Base-by-base conservation (phyloP, 495 filamentous ascomycete genomes). In the Podospora conica region DNA sequence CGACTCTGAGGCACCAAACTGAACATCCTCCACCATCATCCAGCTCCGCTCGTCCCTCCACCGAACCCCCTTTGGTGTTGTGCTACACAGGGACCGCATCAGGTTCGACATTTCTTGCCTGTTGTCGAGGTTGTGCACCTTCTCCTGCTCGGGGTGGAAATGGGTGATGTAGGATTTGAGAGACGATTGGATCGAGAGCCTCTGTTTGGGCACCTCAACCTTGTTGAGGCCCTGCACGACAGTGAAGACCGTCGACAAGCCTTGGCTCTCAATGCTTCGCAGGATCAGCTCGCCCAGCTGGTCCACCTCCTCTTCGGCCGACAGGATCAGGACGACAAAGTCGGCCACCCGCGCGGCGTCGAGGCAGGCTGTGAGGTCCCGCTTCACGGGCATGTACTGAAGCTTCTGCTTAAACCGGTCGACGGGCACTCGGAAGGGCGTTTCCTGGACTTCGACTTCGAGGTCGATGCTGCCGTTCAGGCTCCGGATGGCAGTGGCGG, bases 31-130 rank as follows among this genome's bases (percentile, higher is more conserved):
- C 9, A 93, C 86, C 24, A 96, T 80, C 88, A 98, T 91, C 90
- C 94, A 98, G 68, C 91, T 94, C 66, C 95, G 83, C 66, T 96
- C 89, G 65, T 98, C 96, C 70, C 96, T 86, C 95, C 95, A 98
- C 56, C 86, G 81, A 21, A 98, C 84, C 9, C 96, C 96, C 77
- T 96, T 97, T 23, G 96, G 94, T 10, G 87, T 92, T 7, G 87
- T 89, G 61, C 88, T 96, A 78, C 95, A 98, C 18, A 98, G 77
- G 21, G 91, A 93, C 22, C 96, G 87, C 74, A 97, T 90, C 15
- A 94, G 79, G 70, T 96, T 97, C 10, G 90, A 84, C 74, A 90
- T 92, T 74, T 98, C 95, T 73, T 96, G 93, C 73, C 88, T 80
- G 9, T 88, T 91, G 69, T 96, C 92, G 56, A 96, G 81, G 65